Conservation (phyloP, 2,329 filamentous ascomycete genomes). For the Ceratocystis alfenasii region DNA sequence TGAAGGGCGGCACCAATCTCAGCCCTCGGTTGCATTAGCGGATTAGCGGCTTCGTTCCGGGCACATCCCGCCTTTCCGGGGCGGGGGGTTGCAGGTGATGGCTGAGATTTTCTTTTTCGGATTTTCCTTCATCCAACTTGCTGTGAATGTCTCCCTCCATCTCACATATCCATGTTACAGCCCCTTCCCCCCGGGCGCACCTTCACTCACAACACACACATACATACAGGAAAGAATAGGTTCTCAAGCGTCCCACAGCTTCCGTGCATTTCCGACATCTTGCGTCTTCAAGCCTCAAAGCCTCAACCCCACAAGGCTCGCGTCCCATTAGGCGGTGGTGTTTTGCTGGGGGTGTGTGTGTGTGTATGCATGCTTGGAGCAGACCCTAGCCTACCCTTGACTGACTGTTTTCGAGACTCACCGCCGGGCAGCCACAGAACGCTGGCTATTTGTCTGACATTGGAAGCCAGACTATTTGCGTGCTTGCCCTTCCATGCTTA, state of each 20-base stretch:
- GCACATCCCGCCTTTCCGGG: not conserved
- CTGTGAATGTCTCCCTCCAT: not conserved
- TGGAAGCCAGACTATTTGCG: not conserved
- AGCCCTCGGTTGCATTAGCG: constrained; percentile 2
- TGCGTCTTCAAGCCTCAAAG: not conserved
- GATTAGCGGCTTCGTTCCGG: constrained; percentile 4
- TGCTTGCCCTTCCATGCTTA: constrained; percentile 2
- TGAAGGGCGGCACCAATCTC: not conserved
- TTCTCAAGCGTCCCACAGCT: not conserved
- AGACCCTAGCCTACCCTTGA: not conserved
- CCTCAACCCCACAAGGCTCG: too few relatives aligned
- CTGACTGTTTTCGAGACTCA: constrained; percentile 7
- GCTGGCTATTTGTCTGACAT: constrained; percentile 1
- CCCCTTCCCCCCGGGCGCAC: not conserved
- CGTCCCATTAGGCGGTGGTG: not conserved
- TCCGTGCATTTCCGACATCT: not conserved
- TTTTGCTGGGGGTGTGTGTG: not conserved
- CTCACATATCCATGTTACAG: not conserved
- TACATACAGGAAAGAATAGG: not conserved
- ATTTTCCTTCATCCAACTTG: not conserved
- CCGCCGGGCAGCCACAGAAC: constrained; percentile 13
- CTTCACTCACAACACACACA: not conserved
- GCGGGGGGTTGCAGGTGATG: not conserved
- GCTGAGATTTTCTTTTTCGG: not conserved
- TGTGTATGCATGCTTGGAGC: not conserved